These are phyloP conservation scores for Jatropha multifida DNA, from an alignment of 441 rosid species.

Conservation along the genomic window DNA sequence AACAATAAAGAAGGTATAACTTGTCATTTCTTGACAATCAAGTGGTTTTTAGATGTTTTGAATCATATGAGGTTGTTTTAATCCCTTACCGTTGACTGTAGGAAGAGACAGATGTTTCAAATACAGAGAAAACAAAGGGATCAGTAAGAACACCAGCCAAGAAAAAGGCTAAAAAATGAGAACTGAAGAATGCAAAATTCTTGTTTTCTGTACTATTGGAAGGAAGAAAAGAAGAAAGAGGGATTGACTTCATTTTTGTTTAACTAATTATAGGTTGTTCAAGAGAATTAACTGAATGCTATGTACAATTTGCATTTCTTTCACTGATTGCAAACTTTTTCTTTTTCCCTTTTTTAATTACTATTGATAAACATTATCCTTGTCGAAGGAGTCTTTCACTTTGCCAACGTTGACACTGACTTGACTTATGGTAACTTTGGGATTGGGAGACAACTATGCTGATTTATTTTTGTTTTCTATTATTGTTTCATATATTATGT, in stretches of 20 bases:
- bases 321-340: background rate
- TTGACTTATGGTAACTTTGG: no score
- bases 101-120: slow-evolving; percentile 24
- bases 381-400: no score
- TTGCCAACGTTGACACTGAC: no score
- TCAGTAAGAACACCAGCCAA: slow-evolving; percentile 29
- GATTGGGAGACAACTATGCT: no score
- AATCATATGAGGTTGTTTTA: background rate
- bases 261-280: background rate
- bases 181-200: slow-evolving; percentile 15
- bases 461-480: no score
- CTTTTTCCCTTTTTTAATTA: no score
- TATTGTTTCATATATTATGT: no score
- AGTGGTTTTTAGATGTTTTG: background rate
- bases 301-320: background rate
- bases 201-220: background rate
- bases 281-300: background rate
- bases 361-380: no score
- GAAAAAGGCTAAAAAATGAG: slow-evolving; percentile 35
- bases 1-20: slow-evolving; percentile 40
- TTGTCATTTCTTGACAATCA: background rate
- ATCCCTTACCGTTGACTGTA: slow-evolving; percentile 26
- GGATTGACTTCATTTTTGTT: background rate
- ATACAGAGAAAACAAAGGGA: slow-evolving; percentile 26
- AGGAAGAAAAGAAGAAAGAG: background rate